These are phyloP conservation scores for Monosporascus ibericus DNA, from an alignment of 2,329 filamentous ascomycete species.

Conservation along the genomic window DNA sequence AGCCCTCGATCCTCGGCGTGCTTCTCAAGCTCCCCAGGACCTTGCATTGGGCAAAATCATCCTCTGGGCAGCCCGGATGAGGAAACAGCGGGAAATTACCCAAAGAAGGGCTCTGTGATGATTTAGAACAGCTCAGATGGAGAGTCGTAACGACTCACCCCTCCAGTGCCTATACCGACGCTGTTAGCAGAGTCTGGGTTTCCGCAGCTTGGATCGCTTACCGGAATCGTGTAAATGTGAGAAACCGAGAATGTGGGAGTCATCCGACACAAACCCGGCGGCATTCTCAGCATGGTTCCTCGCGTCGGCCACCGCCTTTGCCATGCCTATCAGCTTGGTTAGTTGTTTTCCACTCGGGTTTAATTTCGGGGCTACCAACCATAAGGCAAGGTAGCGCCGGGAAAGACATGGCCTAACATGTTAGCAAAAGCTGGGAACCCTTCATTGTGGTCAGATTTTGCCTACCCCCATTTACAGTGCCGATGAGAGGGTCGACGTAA, in stretches of 20 bases:
- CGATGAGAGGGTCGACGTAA: conserved; percentile 26
- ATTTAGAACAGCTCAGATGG: conserved; percentile 8
- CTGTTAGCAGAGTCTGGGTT: not conserved
- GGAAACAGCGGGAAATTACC: conserved; percentile 49
- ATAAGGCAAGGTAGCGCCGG: conserved; percentile 27
- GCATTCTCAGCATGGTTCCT: conserved; percentile 20
- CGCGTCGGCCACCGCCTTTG: conserved; percentile 26
- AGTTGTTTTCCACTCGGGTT: conserved; percentile 1
- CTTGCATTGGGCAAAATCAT: conserved; percentile 43
- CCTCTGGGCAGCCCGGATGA: conserved; percentile 41
- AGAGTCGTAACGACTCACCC: conserved; percentile 16
- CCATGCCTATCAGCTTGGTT: conserved; percentile 22
- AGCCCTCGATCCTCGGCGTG: conserved; percentile 41
- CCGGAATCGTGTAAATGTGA: conserved; percentile 29
- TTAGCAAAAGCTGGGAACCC: conserved; percentile 6
- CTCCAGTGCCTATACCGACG: conserved; percentile 21
- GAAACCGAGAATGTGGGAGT: conserved; percentile 25
- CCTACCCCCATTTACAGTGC: conserved; percentile 25
- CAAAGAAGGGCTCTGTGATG: conserved; percentile 34
- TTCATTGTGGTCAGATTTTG: not conserved
- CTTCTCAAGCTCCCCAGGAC: conserved; percentile 42
- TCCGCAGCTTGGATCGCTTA: conserved; percentile 3
- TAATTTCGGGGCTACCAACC: conserved; percentile 13
- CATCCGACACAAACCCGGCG: conserved; percentile 27
- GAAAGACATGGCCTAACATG: conserved; percentile 26